Conservation (phyloP, 768 basidiomycete species). For the Leccinum obscurum region DNA sequence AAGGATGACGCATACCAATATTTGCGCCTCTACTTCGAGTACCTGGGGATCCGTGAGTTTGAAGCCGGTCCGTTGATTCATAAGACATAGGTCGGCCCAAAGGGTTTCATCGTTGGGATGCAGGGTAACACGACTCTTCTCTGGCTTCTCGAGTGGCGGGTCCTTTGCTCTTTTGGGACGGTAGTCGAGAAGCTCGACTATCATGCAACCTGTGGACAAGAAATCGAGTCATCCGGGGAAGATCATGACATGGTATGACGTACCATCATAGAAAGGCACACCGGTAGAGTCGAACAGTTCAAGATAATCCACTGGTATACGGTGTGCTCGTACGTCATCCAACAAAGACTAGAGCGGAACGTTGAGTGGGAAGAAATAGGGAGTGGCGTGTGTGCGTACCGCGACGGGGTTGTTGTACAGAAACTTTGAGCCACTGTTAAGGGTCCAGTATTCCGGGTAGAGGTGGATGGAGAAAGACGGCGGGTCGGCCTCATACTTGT, state of each 20-base stretch:
- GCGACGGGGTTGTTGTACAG: constrained; percentile 78
- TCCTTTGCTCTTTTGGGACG: constrained; percentile 60
- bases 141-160: constrained; percentile 55
- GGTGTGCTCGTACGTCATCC: constrained; percentile 79
- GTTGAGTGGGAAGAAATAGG: constrained; percentile 8
- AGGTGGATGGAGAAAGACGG: constrained; percentile 82
- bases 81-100: constrained; percentile 74
- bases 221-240: constrained; percentile 1
- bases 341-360: constrained; percentile 57
- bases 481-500: constrained; percentile 51
- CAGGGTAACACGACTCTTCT: constrained; percentile 69
- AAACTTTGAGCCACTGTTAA: constrained; percentile 82
- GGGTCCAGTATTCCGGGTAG: constrained; percentile 76
- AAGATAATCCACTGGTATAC: constrained; percentile 85
- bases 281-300: constrained; percentile 73
- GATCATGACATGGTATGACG: constrained; percentile 19
- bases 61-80: constrained; percentile 56
- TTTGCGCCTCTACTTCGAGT: constrained; percentile 69
- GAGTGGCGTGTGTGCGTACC: constrained; percentile 30
- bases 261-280: constrained; percentile 85
- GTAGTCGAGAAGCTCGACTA: constrained; percentile 82
- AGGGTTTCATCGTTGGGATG: constrained; percentile 76
- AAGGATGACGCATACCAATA: constrained; percentile 51
- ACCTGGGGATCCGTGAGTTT: constrained; percentile 74
- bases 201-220: constrained; percentile 64